Base-by-base conservation (phyloP, 371 early-diverging fungal genomes). In the Basidiobolus meristosporus region DNA sequence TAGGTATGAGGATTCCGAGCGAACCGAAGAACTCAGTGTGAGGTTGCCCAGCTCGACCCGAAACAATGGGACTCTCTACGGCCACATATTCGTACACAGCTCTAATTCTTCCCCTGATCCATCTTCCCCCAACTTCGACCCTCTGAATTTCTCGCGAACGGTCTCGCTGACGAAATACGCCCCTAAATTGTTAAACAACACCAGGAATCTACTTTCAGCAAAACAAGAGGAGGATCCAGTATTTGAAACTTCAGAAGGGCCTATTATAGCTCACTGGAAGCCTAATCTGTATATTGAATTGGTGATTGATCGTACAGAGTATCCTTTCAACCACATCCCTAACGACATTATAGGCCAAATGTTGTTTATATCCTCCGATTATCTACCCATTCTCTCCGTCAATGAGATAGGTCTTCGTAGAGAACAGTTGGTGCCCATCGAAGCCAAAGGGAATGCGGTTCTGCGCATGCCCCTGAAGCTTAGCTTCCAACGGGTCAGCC, bases 351-450 rank as follows among this genome's bases (percentile, higher is more conserved):
- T 34, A 1, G 4, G 12, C 2, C 19, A 30, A 16, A 22, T 45
- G 12, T 33, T 14, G 14, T 17, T 44, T 17, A 6, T 45, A 11
- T 29, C 22, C 17, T 44, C 38, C 2, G 26, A 42, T 11, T 65
- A 65, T 32, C 40, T 56, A 2, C 65, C 65, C 20, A 43, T 63
- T 10, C 19, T 52, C 33, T 60, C 58, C 49, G 54, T 54, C 38
- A 65, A 65, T 42, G 54, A 56, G 7, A 37, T 65, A 11, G 53
- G 57, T 0, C 39, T 45, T 20, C 44, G 52, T 10, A 29, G 15
- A 1, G 44, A 58, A 26, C 46, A 56, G 42, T 60, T 20, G 46
- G 45, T 33, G 14, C 32, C 23, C n/a, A 9, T 50, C 7, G 39
- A 43, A 21, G 21, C 3, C 17, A 19, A 15, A 16, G 20, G 12